These are phyloP conservation scores for Fusarium miscanthi DNA, from an alignment of 2,329 filamentous ascomycete genomes.

Conservation along the genomic window DNA sequence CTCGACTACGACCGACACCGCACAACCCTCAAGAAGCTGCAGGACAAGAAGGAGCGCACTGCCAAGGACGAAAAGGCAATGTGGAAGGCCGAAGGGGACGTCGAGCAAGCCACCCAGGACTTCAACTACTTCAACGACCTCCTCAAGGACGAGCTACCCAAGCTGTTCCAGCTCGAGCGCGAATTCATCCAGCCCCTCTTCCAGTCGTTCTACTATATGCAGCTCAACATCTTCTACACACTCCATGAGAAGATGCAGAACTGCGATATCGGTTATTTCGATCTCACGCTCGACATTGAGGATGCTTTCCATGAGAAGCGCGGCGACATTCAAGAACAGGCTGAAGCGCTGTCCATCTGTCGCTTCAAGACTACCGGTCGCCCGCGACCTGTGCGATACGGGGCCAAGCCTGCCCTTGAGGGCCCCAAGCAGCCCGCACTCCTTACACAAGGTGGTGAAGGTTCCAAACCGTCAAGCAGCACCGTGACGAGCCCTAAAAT, in stretches of 20 bases:
- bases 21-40: slow-evolving; percentile 86
- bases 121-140: slow-evolving; percentile 99
- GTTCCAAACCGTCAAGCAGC: slow-evolving; percentile 40
- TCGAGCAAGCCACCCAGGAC: slow-evolving; percentile 92
- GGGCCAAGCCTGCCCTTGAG: slow-evolving; percentile 64
- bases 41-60: slow-evolving; percentile 97
- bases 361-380: slow-evolving; percentile 92
- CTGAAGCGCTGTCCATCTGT: slow-evolving; percentile 86
- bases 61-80: slow-evolving; percentile 97
- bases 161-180: slow-evolving; percentile 87
- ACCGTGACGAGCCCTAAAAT: slow-evolving; percentile 44
- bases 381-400: slow-evolving; percentile 68
- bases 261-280: slow-evolving; percentile 97
- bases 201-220: slow-evolving; percentile 99
- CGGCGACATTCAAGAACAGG: slow-evolving; percentile 84
- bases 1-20: slow-evolving; percentile 94
- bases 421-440: slow-evolving; percentile 60
- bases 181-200: slow-evolving; percentile 98
- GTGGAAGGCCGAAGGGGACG: slow-evolving; percentile 93
- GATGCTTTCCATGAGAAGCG: slow-evolving; percentile 91
- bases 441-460: slow-evolving; percentile 63
- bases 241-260: slow-evolving; percentile 98
- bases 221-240: slow-evolving; percentile 98
- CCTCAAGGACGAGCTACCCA: slow-evolving; percentile 93
- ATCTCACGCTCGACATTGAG: slow-evolving; percentile 89